Evolutionary conservation across 441 rosid species (phyloP), one percentile per base, ranked within the genome.

Genomic region (Metrosideros polymorpha): DNA sequence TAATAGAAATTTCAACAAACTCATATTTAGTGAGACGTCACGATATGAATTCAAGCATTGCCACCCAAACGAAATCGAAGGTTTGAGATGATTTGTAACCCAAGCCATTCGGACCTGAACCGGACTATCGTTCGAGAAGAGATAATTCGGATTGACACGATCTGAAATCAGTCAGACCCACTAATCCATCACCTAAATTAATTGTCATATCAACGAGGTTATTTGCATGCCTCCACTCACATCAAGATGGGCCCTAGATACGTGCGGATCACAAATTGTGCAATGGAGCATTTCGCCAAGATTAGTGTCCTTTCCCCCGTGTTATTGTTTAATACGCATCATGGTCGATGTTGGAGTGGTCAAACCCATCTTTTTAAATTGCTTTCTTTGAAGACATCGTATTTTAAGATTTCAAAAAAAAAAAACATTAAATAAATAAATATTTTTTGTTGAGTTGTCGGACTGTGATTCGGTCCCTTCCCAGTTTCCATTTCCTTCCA

Each of bases 401-500:
- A 9, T 13, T 35, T 22, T 71, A 71, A 66, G 27, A 9, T 35
- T 35, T 66, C 4, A 13, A 4, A 15, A 59, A 7, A 29, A 6
- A 3, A 59, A 13, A 59, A n/a, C 3, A 15, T 13, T 7, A 6
- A 49, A 49, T 49, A 49, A 49, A 45, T 10, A 45, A 45, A 9
- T 10, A 15, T 63, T 84, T 25, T 83, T 82, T 54, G 87, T 79
- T 79, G 90, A 84, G 82, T 52, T 88, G 87, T 86, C 83, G 57
- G 82, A 86, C 88, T 86, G 82, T 52, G 89, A 90, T 91, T 84
- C 91, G 89, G 77, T 56, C 85, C 59, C 86, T 91, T 86, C 88
- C 92, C 12, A 39, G n/a, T 71, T 35, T 39, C 47, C 45, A 19
- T 66, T 29, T 59, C 59, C 76, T 88, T 88, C 88, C 55, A 15